These are phyloP conservation scores for Zanthoxylum bungeanum DNA, from an alignment of 345 rosid genomes.

Conservation along the genomic window DNA sequence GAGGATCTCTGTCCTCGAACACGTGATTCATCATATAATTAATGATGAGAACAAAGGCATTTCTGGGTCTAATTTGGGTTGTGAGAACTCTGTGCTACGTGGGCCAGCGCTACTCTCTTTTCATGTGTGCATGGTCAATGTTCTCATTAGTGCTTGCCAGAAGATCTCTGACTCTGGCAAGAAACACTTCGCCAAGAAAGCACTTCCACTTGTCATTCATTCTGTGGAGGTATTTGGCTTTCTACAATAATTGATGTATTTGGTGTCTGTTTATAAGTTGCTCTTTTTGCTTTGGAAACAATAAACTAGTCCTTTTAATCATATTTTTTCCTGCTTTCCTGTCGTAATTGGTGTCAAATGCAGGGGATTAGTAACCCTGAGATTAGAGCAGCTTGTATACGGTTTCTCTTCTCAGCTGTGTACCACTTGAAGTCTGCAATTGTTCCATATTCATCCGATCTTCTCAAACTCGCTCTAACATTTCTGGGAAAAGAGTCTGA, in stretches of 20 bases:
- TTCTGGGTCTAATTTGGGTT: background rate
- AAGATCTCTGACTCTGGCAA: slow-evolving; percentile 58
- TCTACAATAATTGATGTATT: background rate
- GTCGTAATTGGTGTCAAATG: slow-evolving; percentile 15
- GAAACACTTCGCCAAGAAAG: slow-evolving; percentile 47
- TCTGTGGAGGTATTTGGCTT: slow-evolving; percentile 52
- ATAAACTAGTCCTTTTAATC: background rate
- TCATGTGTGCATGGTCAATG: slow-evolving; percentile 88
- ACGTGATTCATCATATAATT: background rate
- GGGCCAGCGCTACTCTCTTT: slow-evolving; percentile 38
- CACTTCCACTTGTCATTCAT: slow-evolving; percentile 51
- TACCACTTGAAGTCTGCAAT: slow-evolving; percentile 84
- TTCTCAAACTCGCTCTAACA: slow-evolving; percentile 62
- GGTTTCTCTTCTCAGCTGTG: slow-evolving; percentile 78
- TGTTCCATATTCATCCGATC: slow-evolving; percentile 59
- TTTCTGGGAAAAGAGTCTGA: slow-evolving; percentile 57
- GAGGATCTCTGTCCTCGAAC: background rate
- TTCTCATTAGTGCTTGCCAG: slow-evolving; percentile 81
- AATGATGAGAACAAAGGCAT: background rate
- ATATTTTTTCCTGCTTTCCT: slow-evolving; percentile 4
- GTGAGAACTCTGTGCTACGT: slow-evolving; percentile 25
- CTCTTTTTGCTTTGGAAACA: background rate
- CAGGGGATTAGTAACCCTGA: slow-evolving; percentile 48
- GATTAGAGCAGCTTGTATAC: slow-evolving; percentile 74
- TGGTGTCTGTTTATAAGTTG: background rate